Evolutionary conservation across 2,329 filamentous ascomycete species (phyloP).

Genomic region (Hymenoscyphus salicellus): DNA sequence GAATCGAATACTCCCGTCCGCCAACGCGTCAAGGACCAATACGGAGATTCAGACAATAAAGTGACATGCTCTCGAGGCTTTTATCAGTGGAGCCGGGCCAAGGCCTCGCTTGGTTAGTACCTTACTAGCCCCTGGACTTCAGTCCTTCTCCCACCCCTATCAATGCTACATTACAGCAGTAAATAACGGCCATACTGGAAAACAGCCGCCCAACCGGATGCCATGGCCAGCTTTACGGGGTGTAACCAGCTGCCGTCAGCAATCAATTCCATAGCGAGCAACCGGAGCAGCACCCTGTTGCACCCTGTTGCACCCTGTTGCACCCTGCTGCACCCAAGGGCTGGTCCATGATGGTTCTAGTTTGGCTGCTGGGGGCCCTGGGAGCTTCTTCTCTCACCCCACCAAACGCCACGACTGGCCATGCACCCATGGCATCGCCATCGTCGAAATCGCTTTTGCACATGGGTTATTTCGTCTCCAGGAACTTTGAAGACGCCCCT

Average conservation of each 20-base stretch:
- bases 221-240: not conserved
- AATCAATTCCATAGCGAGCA: not conserved
- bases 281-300: not conserved
- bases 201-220: not conserved
- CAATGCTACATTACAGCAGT: not conserved
- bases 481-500: not conserved
- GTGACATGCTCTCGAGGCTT: not conserved
- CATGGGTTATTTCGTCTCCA: not conserved
- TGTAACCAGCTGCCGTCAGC: not conserved
- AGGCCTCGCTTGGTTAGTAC: not conserved
- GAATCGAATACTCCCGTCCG: no score
- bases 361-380: not conserved
- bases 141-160: not conserved
- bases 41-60: conserved; percentile 1
- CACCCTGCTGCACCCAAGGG: not conserved
- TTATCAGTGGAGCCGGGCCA: conserved; percentile 1
- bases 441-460: not conserved
- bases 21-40: not conserved
- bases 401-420: not conserved
- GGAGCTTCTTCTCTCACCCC: not conserved
- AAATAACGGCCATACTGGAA: not conserved
- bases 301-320: no score
- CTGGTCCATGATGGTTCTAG: not conserved
- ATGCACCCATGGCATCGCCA: not conserved
- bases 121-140: not conserved